phyloP scores from a whole-genome alignment of 371 early-diverging fungal species.

The Actinomortierella wolfii region DNA sequence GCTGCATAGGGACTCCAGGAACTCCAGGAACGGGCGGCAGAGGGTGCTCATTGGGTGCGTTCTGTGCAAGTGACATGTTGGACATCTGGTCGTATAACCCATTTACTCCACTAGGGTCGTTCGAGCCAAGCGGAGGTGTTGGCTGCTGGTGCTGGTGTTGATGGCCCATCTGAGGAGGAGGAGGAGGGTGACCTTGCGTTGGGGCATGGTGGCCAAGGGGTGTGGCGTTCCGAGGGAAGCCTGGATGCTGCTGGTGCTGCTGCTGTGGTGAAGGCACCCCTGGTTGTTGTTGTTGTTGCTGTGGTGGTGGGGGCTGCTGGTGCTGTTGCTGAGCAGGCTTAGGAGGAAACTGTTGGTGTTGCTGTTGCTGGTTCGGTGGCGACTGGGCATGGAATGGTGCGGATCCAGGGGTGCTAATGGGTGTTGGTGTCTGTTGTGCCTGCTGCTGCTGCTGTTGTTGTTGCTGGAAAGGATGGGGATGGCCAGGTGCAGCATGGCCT shows the following conservation, averaged over 20 bases:
- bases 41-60: neutral
- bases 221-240: no score
- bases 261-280: constrained; percentile 4
- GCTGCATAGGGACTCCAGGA: no score
- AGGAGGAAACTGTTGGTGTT: constrained; percentile 14
- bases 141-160: constrained; percentile 17
- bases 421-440: constrained; percentile 26
- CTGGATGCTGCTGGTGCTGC: constrained; percentile 9
- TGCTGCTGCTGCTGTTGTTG: no score
- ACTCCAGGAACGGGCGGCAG: no score
- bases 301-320: constrained; percentile 7
- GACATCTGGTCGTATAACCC: constrained; percentile 35
- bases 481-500: constrained; percentile 7
- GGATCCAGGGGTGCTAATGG: constrained; percentile 29
- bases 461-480: no score
- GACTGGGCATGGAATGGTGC: constrained; percentile 15
- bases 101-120: constrained; percentile 22
- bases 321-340: constrained; percentile 20
- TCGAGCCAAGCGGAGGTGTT: constrained; percentile 11
- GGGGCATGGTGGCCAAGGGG: no score
- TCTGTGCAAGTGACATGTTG: constrained; percentile 25
- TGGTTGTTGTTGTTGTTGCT: constrained; percentile 16
- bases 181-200: neutral
- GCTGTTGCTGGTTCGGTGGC: constrained; percentile 16
- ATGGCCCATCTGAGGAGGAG: constrained; percentile 2